These are phyloP conservation scores for Mimosa bimucronata DNA, from an alignment of 306 rosid species.

Conservation along the genomic window DNA sequence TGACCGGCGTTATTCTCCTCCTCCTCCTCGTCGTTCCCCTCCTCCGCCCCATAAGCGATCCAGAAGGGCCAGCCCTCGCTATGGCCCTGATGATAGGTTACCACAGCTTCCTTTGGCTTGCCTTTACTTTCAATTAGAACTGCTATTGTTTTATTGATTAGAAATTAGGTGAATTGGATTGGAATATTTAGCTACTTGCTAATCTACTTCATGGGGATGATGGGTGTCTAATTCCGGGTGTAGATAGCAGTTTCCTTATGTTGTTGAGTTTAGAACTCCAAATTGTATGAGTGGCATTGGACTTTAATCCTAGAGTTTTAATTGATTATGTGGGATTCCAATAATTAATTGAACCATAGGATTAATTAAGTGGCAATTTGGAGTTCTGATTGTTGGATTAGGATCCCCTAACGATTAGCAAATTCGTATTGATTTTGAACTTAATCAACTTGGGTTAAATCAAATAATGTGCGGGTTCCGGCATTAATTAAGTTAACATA, in stretches of 20 bases:
- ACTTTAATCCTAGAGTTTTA: too few species aligned
- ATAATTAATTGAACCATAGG: too few species aligned
- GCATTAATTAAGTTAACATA: too few species aligned
- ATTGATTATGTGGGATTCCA: too few species aligned
- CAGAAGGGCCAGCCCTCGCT: conserved; percentile 85
- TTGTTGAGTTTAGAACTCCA: background rate
- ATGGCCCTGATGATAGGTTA: conserved; percentile 81
- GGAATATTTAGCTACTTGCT: background rate
- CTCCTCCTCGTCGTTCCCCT: conserved; percentile 60
- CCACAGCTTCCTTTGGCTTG: background rate
- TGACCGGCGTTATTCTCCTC: conserved; percentile 81
- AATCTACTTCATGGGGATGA: background rate
- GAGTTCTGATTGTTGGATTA: too few species aligned
- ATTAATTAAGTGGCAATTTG: too few species aligned
- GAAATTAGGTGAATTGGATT: conserved; percentile 1
- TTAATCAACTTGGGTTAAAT: too few species aligned
- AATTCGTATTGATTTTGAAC: too few species aligned
- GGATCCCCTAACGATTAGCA: too few species aligned
- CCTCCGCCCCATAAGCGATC: conserved; percentile 85
- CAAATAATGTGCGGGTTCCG: too few species aligned
- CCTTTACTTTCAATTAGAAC: background rate
- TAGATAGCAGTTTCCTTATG: background rate
- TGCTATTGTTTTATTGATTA: background rate
- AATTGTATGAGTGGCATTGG: too few species aligned
- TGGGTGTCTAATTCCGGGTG: background rate